These are phyloP conservation scores for Lactarius deliciosus DNA, from an alignment of 768 basidiomycete genomes.

Conservation along the genomic window DNA sequence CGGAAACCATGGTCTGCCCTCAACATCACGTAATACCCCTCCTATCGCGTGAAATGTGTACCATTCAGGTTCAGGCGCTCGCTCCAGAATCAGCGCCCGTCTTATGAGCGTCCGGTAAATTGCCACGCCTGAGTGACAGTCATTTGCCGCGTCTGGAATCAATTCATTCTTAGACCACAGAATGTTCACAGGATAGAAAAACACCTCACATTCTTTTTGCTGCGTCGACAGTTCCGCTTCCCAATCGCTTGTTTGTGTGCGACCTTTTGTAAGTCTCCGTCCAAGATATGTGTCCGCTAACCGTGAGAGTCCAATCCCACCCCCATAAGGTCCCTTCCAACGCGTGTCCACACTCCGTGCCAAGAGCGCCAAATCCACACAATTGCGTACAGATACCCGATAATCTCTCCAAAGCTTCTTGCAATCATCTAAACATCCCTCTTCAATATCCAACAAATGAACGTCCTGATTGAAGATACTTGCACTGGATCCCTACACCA, in stretches of 20 bases:
- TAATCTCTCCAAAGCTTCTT: conserved; percentile 56
- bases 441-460: neutral
- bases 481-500: conserved; percentile 75
- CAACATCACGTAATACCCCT: conserved; percentile 47
- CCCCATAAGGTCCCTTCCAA: conserved; percentile 72
- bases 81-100: conserved; percentile 44
- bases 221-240: conserved; percentile 44
- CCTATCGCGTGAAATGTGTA: conserved; percentile 57
- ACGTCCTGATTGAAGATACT: conserved; percentile 7
- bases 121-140: conserved; percentile 62
- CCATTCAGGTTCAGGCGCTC: conserved; percentile 40
- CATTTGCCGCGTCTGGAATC: conserved; percentile 64
- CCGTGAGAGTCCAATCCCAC: conserved; percentile 60
- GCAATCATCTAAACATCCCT: conserved; percentile 53
- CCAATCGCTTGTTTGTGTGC: conserved; percentile 69
- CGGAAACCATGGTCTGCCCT: conserved; percentile 47
- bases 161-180: neutral
- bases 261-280: conserved; percentile 55
- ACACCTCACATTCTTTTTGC: conserved; percentile 61
- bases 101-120: conserved; percentile 48
- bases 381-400: conserved; percentile 47
- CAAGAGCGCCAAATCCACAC: conserved; percentile 67
- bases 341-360: conserved; percentile 65
- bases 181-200: neutral
- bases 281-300: conserved; percentile 63